These are phyloP conservation scores for Skeletonema marinoi DNA, from an alignment of 108 stramenopile species.

Conservation along the genomic window DNA sequence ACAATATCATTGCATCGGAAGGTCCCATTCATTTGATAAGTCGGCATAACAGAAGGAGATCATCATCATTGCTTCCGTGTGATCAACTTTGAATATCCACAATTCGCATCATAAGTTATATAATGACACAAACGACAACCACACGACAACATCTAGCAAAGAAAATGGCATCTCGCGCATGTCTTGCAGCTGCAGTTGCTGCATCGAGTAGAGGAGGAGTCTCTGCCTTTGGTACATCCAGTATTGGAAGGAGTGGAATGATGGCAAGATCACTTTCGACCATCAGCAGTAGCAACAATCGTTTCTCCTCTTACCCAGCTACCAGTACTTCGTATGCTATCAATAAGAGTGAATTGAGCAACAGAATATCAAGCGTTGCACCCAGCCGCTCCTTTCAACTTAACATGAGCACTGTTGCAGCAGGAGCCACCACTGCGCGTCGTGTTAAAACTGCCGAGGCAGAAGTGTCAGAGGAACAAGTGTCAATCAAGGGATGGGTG, in stretches of 20 bases:
- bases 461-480: constrained; percentile 67
- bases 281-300: not conserved
- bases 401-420: constrained; percentile 25
- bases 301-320: not conserved
- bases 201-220: constrained; percentile 20
- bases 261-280: not conserved
- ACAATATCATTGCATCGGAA: no score
- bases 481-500: constrained; percentile 96
- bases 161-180: constrained; percentile 55
- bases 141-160: constrained; percentile 12
- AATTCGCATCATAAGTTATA: not conserved
- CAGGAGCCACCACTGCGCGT: constrained; percentile 5
- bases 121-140: constrained; percentile 8
- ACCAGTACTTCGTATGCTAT: not conserved
- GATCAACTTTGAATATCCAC: not conserved
- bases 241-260: constrained; percentile 1
- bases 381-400: constrained; percentile 19
- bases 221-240: constrained; percentile 15
- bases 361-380: constrained; percentile 10
- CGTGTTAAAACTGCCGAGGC: constrained; percentile 80
- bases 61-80: not conserved
- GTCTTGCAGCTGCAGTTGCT: constrained; percentile 22
- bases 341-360: not conserved
- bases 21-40: no score
- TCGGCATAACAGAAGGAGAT: not conserved